Conservation (phyloP, 2,329 filamentous ascomycete genomes). For the Colletotrichum paranaense region DNA sequence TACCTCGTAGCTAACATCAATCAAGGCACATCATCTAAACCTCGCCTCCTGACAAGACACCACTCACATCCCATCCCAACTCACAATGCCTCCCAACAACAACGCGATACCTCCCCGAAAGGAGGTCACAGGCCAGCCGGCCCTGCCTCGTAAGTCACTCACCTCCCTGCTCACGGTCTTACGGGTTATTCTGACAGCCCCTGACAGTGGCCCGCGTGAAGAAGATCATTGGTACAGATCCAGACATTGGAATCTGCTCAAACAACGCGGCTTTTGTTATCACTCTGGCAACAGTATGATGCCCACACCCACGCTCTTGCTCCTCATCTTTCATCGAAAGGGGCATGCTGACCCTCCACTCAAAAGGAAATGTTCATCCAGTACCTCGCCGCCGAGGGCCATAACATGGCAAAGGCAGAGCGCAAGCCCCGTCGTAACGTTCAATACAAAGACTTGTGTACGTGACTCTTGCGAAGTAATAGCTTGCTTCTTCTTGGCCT, state of each 20-base stretch:
- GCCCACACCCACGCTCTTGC: constrained; percentile 13
- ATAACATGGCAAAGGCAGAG: constrained; percentile 91
- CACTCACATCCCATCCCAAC: not conserved
- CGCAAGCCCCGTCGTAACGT: constrained; percentile 92
- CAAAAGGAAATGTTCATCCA: constrained; percentile 95
- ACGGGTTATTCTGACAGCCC: constrained; percentile 18
- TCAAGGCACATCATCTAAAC: constrained; percentile 1
- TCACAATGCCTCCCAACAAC: constrained; percentile 88
- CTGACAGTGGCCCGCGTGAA: constrained; percentile 88
- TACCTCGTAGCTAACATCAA: constrained; percentile 10
- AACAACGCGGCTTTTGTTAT: constrained; percentile 96
- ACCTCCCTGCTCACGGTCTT: constrained; percentile 19
- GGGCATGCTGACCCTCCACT: not conserved
- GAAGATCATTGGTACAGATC: constrained; percentile 91
- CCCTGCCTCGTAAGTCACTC: constrained; percentile 78
- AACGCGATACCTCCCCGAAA: constrained; percentile 82
- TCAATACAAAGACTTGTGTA: constrained; percentile 94
- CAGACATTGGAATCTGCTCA: constrained; percentile 86
- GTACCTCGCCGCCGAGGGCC: constrained; percentile 85
- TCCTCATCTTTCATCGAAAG: not conserved
- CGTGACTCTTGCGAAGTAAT: constrained; percentile 37
- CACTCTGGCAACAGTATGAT: constrained; percentile 82
- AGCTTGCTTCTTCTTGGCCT: no score
- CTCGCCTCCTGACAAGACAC: not conserved
- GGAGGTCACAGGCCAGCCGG: constrained; percentile 86